phyloP scores from a whole-genome alignment of 163 green algal species.

The Chlorella variabilis region DNA sequence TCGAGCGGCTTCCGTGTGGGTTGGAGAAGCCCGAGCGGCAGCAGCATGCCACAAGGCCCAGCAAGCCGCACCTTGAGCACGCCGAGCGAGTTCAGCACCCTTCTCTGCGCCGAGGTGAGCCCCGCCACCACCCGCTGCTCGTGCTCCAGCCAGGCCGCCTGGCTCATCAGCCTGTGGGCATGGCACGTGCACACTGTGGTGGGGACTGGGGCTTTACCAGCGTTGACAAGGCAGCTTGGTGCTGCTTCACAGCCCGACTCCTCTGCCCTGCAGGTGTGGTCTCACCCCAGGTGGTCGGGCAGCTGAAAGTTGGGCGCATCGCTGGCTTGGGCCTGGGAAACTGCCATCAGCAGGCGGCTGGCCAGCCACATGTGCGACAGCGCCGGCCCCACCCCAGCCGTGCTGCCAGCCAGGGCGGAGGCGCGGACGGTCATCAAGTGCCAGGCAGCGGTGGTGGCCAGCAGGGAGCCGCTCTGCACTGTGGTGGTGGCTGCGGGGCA shows the following conservation, averaged over 20 bases:
- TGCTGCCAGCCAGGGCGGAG: neutral
- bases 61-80: neutral
- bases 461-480: neutral
- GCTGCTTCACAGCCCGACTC: neutral
- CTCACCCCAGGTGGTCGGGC: slow-evolving; percentile 13
- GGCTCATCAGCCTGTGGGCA: slow-evolving; percentile 13
- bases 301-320: neutral
- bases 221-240: neutral
- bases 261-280: neutral
- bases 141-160: slow-evolving; percentile 1
- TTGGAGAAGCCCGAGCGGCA: too few species aligned
- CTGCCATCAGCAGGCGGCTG: slow-evolving; percentile 12
- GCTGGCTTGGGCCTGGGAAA: neutral
- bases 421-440: slow-evolving; percentile 9
- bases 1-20: too few species aligned
- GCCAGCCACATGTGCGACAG: slow-evolving; percentile 10
- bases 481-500: slow-evolving; percentile 11
- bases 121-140: neutral
- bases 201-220: too few species aligned
- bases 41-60: neutral
- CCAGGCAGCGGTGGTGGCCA: slow-evolving; percentile 8
- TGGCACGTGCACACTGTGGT: too few species aligned
- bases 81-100: neutral
- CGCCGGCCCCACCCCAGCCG: neutral
- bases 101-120: slow-evolving; percentile 14